phyloP scores from a whole-genome alignment of 805 yeast genomes.

The Monosporozyma servazzii region DNA sequence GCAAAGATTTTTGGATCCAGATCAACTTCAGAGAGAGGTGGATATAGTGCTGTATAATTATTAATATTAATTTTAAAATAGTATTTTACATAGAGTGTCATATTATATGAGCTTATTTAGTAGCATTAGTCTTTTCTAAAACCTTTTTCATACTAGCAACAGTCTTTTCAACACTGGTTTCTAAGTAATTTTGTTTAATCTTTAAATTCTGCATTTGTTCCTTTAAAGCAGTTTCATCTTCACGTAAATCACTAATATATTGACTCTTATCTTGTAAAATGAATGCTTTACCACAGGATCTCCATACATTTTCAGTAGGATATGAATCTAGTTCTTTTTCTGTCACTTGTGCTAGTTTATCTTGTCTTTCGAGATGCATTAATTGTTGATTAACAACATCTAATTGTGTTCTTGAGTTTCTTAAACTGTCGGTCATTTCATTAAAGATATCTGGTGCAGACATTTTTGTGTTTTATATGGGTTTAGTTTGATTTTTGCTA shows the following conservation, averaged over 20 bases:
- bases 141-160: constrained; percentile 48
- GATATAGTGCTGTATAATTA: constrained; percentile 79
- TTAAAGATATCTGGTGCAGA: constrained; percentile 5
- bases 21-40: constrained; percentile 51
- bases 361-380: constrained; percentile 24
- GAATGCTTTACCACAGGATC: constrained; percentile 76
- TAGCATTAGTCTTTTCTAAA: constrained; percentile 16
- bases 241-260: constrained; percentile 41
- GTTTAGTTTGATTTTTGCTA: background rate
- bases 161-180: constrained; percentile 70
- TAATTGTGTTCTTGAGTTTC: constrained; percentile 24
- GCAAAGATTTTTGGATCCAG: constrained; percentile 50
- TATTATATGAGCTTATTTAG: background rate
- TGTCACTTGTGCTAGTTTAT: constrained; percentile 47
- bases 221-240: constrained; percentile 44
- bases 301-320: constrained; percentile 56
- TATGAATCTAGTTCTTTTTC: constrained; percentile 44
- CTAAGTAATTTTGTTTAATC: constrained; percentile 64
- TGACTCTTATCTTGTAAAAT: constrained; percentile 32
- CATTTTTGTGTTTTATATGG: background rate
- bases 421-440: constrained; percentile 23
- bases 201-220: constrained; percentile 53
- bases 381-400: constrained; percentile 25
- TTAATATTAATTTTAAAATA: background rate
- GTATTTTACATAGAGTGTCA: background rate